These are phyloP conservation scores for Arachnomyces sp. DNA, from an alignment of 2,329 filamentous ascomycete species.

Conservation along the genomic window DNA sequence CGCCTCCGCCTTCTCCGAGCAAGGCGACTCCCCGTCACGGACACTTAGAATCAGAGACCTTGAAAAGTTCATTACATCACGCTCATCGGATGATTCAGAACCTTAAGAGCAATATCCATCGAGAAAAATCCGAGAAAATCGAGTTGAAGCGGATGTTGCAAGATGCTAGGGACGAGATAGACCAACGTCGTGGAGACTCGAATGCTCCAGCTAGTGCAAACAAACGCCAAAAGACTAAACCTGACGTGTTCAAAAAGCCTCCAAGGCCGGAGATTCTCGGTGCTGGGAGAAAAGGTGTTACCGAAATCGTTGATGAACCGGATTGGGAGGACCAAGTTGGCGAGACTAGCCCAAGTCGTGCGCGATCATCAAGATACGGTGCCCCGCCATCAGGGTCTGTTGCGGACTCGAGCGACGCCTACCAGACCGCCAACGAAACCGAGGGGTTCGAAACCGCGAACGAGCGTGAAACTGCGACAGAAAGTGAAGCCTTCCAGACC, in stretches of 20 bases:
- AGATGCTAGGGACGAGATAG: slow-evolving; percentile 87
- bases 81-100: slow-evolving; percentile 96
- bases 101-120: slow-evolving; percentile 86
- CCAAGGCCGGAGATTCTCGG: slow-evolving; percentile 67
- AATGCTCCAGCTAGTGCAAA: slow-evolving; percentile 32
- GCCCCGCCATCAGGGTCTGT: slow-evolving; percentile 20
- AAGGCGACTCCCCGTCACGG: slow-evolving; percentile 88
- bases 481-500: slow-evolving; percentile 93
- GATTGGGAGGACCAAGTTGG: slow-evolving; percentile 83
- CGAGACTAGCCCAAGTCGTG: slow-evolving; percentile 50
- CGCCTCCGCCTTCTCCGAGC: slow-evolving; percentile 79
- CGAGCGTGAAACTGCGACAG: slow-evolving; percentile 66
- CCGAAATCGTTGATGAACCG: slow-evolving; percentile 72
- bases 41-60: slow-evolving; percentile 87
- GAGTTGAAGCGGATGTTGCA: slow-evolving; percentile 92
- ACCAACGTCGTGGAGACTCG: slow-evolving; percentile 54
- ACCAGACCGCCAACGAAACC: slow-evolving; percentile 75
- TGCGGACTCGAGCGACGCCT: slow-evolving; percentile 56
- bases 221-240: slow-evolving; percentile 55
- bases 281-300: slow-evolving; percentile 62
- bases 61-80: slow-evolving; percentile 89
- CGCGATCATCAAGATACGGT: slow-evolving; percentile 23
- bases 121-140: slow-evolving; percentile 97
- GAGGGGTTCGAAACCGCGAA: slow-evolving; percentile 67
- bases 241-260: slow-evolving; percentile 70